Evolutionary conservation across 1,284 basidiomycete species (phyloP).

Genomic region (Stygiomarasmius scandens): DNA sequence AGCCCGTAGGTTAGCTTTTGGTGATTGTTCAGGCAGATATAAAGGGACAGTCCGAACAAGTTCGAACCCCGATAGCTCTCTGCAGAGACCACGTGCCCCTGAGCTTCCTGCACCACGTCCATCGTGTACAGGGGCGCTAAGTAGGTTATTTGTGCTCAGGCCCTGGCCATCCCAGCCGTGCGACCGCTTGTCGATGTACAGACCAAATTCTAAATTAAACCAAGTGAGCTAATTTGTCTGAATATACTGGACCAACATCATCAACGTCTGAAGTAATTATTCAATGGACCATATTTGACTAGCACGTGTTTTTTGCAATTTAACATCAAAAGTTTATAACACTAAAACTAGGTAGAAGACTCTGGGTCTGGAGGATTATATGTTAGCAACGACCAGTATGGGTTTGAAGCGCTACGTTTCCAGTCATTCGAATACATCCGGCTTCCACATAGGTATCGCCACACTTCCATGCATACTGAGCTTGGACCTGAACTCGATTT

Average conservation of each 20-base stretch:
- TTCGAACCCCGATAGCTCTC: slow-evolving; percentile 66
- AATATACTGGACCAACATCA: background rate
- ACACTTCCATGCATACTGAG: too few species aligned
- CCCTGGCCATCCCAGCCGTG: slow-evolving; percentile 61
- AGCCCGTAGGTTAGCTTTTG: background rate
- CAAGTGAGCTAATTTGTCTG: background rate
- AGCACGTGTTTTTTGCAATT: too few species aligned
- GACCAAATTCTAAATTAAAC: slow-evolving; percentile 74
- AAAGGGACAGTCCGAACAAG: slow-evolving; percentile 78
- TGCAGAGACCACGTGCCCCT: slow-evolving; percentile 69
- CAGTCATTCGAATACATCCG: too few species aligned
- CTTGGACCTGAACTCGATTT: too few species aligned
- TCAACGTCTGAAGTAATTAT: too few species aligned
- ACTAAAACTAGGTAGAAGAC: too few species aligned
- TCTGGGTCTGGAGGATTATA: too few species aligned
- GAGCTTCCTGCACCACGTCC: slow-evolving; percentile 61
- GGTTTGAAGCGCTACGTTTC: too few species aligned
- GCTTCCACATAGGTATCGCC: too few species aligned
- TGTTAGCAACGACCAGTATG: too few species aligned
- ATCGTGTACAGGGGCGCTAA: slow-evolving; percentile 23
- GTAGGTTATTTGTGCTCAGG: slow-evolving; percentile 19
- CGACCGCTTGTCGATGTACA: slow-evolving; percentile 88
- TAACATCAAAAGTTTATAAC: too few species aligned
- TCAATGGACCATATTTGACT: too few species aligned
- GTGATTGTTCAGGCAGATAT: slow-evolving; percentile 48